Evolutionary conservation across 2,329 filamentous ascomycete species (phyloP), one percentile per base, ranked within the genome.

Genomic region (Thielaviopsis punctulata): DNA sequence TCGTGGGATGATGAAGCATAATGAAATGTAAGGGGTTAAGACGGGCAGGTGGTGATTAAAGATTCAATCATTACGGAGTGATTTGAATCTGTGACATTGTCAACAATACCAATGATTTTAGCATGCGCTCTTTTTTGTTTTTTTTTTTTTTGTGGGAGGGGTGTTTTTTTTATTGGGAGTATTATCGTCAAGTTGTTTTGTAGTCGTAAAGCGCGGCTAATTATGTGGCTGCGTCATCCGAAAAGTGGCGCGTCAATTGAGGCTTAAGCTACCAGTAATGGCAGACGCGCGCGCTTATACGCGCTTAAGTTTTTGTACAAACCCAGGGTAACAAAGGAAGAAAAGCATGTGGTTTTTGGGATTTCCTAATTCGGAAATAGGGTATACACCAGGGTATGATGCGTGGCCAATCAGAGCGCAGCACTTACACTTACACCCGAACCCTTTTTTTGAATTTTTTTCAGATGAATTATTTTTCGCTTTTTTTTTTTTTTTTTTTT

Each of bases 51-150:
- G 33, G 22, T 25, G 33, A 45, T 27, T 50, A 46, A 41, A 46
- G 44, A 48, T 54, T 23, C 23, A 48, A 15, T 36, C 30, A 36
- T 36, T 36, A 36, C n/a, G 30, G 30, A 15, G 13, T 54, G 45
- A 48, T 22, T 19, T 48, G 22, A 43, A 45, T 47, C 48, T 21
- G 45, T 47, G 30, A 46, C 44, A 55, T 33, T 49, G 52, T 49
- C 25, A 55, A 48, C 49, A 55, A 50, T 55, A 55, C 49, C 53
- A 55, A 48, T 49, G 33, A 49, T 49, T 49, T 36, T 36, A 36
- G n/a, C 30, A 36, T 15, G 30, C 2, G 30, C 9, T 6, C 7
- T 36, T 36, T n/a, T 15, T 36, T n/a, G 13, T 15, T 36, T 15
- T 12, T 36, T 15, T 15, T 33, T 3, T 3, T 12, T 9, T 3